Evolutionary conservation across 1,139 yeast species (phyloP), one percentile per base, ranked within the genome.

Genomic region (Taphrina flavorubra): DNA sequence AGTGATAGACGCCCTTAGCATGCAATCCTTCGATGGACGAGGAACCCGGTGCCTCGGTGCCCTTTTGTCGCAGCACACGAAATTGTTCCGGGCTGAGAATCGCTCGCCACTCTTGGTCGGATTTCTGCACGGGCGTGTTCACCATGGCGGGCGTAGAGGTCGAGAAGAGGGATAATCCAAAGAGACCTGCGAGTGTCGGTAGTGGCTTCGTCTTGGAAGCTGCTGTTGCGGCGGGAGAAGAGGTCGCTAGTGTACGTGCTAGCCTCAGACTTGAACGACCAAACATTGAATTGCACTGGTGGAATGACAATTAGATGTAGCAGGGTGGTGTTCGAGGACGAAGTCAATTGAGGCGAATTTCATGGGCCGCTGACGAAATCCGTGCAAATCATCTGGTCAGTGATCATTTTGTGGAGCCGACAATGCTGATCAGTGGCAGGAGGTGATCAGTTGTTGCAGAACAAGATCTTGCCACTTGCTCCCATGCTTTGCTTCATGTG

Each of bases 41-140:
- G 1, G 90, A 82, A 71, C 85, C 83, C 3, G 98, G 95, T 42
- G 88, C 82, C 77, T 94, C 99, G 1, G 99, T 94, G 58, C 88
- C 92, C 75, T 85, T 86, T 73, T 89, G 84, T 73, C 97, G 85
- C 63, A 94, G 81, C 1, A 94, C 90, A 57, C 85, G 82, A 77
- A 89, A 89, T 76, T 94, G 98, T 70, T 83, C 70, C 0, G 97
- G 92, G 2, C 86, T 79, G 65, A 94, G 82, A 0, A 86, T 79
- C 0, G 97, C 96, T 74, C 85, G 82, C 98, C 98, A 94, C 77
- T 90, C 94, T 40, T 80, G 77, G 6, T 87, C 88, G 3, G 87
- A 71, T 74, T 85, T 87, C 16, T 72, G 68, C 25, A 65, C 68
- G 18, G 59, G 49, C 13, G 66, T 20, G 46, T 53, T 42, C n/a